Conservation (phyloP, 2,329 filamentous ascomycete species). For the Annulohypoxylon truncatum region DNA sequence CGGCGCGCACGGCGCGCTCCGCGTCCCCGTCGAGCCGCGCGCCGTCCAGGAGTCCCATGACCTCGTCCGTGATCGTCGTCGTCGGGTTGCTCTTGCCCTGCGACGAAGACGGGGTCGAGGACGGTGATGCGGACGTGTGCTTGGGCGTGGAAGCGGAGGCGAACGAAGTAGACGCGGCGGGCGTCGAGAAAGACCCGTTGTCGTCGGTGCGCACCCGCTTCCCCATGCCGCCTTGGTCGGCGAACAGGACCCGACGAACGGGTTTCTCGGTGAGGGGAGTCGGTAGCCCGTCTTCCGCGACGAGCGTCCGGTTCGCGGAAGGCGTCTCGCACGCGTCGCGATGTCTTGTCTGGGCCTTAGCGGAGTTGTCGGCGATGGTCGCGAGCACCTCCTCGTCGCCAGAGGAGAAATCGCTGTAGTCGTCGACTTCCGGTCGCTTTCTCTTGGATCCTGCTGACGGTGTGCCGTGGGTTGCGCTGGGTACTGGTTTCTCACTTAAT, state of each 20-base stretch:
- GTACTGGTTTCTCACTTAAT: background rate
- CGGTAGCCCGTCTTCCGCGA: conserved; percentile 41
- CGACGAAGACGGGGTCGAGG: conserved; percentile 24
- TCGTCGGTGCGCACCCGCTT: conserved; percentile 43
- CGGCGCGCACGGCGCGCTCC: conserved; percentile 53
- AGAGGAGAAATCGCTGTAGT: conserved; percentile 47
- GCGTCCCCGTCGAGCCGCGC: conserved; percentile 55
- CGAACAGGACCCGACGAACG: conserved; percentile 46
- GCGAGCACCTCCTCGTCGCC: conserved; percentile 46
- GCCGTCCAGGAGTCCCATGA: conserved; percentile 62
- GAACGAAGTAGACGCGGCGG: background rate
- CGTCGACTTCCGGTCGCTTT: conserved; percentile 43
- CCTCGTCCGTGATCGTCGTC: conserved; percentile 56
- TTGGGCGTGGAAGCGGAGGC: background rate
- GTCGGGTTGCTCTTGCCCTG: conserved; percentile 42
- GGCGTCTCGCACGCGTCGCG: conserved; percentile 39
- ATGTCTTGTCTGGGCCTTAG: conserved; percentile 13
- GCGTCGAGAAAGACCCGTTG: background rate
- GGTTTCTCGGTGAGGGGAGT: conserved; percentile 47
- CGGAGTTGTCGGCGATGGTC: conserved; percentile 40
- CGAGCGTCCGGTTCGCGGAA: conserved; percentile 10
- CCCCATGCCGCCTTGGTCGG: conserved; percentile 25
- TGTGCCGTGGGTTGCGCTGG: conserved; percentile 19
- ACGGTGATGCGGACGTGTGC: conserved; percentile 6
- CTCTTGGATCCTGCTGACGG: conserved; percentile 39